These are phyloP conservation scores for Cyclotella atomus DNA, from an alignment of 108 stramenopile species.

Conservation along the genomic window DNA sequence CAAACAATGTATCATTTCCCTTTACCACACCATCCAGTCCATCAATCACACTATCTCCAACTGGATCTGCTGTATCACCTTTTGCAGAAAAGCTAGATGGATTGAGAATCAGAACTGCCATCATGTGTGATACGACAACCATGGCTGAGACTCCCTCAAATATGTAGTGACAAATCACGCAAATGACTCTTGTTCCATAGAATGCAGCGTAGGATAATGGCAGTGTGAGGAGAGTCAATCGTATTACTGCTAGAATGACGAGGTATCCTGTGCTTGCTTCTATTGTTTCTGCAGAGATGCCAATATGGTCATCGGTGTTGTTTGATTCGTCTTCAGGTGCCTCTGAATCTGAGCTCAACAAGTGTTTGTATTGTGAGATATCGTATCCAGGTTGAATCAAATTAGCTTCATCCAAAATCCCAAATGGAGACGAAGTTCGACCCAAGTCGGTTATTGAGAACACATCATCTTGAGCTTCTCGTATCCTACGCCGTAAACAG, in stretches of 20 bases:
- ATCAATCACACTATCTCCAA: slow-evolving; percentile 11
- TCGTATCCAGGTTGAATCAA: no score
- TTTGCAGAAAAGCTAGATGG: slow-evolving; percentile 40
- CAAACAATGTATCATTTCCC: neutral
- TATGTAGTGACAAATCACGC: slow-evolving; percentile 54
- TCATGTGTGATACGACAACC: slow-evolving; percentile 62
- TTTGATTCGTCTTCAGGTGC: neutral
- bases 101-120: slow-evolving; percentile 64
- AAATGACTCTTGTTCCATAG: slow-evolving; percentile 70
- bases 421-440: neutral
- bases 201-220: slow-evolving; percentile 82
- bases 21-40: slow-evolving; percentile 4
- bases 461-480: neutral
- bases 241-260: slow-evolving; percentile 51
- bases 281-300: slow-evolving; percentile 20
- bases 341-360: neutral
- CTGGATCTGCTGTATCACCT: slow-evolving; percentile 7
- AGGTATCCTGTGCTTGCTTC: slow-evolving; percentile 57
- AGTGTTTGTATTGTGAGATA: no score
- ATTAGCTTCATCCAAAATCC: neutral
- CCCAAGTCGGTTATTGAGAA: neutral
- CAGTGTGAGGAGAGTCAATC: slow-evolving; percentile 62
- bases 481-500: neutral
- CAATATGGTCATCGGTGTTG: slow-evolving; percentile 1
- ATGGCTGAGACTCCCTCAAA: slow-evolving; percentile 62